Conservation (phyloP, 441 rosid species). For the Adansonia rubrostipa region DNA sequence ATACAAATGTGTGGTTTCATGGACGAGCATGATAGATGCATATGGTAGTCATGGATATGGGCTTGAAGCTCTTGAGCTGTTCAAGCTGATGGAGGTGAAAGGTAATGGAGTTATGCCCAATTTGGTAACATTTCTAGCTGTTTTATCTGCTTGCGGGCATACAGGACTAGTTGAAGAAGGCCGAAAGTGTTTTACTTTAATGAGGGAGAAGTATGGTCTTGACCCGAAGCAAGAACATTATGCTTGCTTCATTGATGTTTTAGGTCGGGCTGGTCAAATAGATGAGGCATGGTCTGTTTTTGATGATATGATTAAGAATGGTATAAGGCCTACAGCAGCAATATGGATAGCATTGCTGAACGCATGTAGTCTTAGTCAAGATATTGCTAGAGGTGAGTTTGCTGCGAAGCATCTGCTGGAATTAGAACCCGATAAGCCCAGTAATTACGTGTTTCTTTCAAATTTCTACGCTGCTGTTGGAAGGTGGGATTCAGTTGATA, state of each 20-base stretch:
- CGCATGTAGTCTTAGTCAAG: slow-evolving; percentile 58
- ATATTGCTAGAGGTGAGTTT: slow-evolving; percentile 53
- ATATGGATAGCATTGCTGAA: slow-evolving; percentile 60
- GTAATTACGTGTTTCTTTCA: slow-evolving; percentile 50
- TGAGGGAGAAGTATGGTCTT: slow-evolving; percentile 48
- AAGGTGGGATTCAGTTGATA: slow-evolving; percentile 61
- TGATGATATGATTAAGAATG: slow-evolving; percentile 43
- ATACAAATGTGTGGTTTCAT: slow-evolving; percentile 62
- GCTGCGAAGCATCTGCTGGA: slow-evolving; percentile 61
- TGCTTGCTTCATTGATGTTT: slow-evolving; percentile 63
- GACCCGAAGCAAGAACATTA: slow-evolving; percentile 61
- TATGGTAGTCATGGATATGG: slow-evolving; percentile 72
- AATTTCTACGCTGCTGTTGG: slow-evolving; percentile 66
- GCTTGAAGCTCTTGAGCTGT: slow-evolving; percentile 56
- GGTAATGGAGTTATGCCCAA: slow-evolving; percentile 50
- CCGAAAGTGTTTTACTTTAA: slow-evolving; percentile 49
- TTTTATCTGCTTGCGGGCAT: slow-evolving; percentile 82
- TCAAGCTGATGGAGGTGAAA: slow-evolving; percentile 54
- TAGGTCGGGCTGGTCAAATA: slow-evolving; percentile 67
- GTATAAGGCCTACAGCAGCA: slow-evolving; percentile 39
- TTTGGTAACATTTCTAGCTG: slow-evolving; percentile 74
- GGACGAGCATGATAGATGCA: slow-evolving; percentile 81
- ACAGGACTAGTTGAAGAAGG: slow-evolving; percentile 71
- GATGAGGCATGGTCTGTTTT: slow-evolving; percentile 63
- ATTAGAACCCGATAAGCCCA: slow-evolving; percentile 47